These are phyloP conservation scores for Cercospora sp. DNA, from an alignment of 2,329 filamentous ascomycete species.

Conservation along the genomic window DNA sequence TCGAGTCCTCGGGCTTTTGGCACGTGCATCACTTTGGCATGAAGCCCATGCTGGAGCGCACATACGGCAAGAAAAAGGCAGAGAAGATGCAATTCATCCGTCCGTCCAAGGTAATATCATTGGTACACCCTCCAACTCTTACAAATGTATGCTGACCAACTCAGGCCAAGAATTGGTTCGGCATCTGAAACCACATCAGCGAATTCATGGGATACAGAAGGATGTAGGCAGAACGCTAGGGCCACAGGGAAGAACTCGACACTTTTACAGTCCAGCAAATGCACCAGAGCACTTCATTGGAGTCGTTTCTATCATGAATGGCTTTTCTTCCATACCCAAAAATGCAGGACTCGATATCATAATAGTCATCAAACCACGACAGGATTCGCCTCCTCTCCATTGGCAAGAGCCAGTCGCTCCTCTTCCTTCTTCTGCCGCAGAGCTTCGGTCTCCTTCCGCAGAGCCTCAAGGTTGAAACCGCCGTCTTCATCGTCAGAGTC, in stretches of 20 bases:
- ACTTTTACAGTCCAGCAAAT: not conserved
- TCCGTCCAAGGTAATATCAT: too few relatives aligned
- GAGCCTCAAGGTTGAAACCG: constrained; percentile 75
- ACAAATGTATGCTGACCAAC: too few relatives aligned
- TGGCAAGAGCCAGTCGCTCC: constrained; percentile 54
- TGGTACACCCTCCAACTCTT: too few relatives aligned
- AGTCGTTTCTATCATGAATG: constrained; percentile 5
- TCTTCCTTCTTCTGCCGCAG: constrained; percentile 74
- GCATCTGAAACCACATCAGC: not conserved
- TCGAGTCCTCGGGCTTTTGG: too few relatives aligned
- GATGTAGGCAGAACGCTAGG: not conserved
- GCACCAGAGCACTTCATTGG: not conserved
- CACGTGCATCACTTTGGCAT: too few relatives aligned
- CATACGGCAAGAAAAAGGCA: too few relatives aligned
- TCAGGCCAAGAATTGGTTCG: too few relatives aligned
- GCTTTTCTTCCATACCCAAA: not conserved
- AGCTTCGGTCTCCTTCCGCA: constrained; percentile 82
- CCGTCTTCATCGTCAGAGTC: constrained; percentile 62
- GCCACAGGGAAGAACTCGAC: too few relatives aligned
- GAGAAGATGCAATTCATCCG: too few relatives aligned
- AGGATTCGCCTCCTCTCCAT: constrained; percentile 18
- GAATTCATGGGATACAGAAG: not conserved
- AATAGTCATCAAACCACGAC: constrained; percentile 12
- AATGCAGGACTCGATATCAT: not conserved
- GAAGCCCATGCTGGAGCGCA: too few relatives aligned